Percentiles rank a stretch among this genome's conserved stretches.
Evolutionary conservation across 1,284 basidiomycete genomes (phyloP).

Genomic region (Thecaphora thlaspeos): DNA sequence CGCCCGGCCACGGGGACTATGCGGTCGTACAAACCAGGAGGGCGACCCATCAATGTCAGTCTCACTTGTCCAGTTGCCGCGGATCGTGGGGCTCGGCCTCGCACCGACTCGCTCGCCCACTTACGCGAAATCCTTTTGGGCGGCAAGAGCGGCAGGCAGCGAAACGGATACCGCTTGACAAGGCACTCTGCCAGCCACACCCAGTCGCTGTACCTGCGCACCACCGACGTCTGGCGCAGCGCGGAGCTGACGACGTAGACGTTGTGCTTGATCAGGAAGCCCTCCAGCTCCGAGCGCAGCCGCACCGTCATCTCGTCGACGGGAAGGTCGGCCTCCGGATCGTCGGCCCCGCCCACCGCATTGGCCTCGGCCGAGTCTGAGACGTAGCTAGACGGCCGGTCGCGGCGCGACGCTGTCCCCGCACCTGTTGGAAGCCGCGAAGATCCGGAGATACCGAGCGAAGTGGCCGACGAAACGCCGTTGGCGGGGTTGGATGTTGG

Average conservation of each 20-base stretch:
- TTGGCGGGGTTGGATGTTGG: too few relatives aligned
- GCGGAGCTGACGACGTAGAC: conserved; percentile 32
- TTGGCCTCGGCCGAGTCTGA: conserved; percentile 28
- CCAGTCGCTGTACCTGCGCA: conserved; percentile 43
- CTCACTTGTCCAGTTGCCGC: too few relatives aligned
- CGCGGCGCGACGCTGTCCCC: conserved; percentile 8
- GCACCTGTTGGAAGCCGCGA: too few relatives aligned
- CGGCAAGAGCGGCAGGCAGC: conserved; percentile 36
- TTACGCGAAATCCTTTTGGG: conserved; percentile 32
- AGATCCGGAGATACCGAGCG: not conserved
- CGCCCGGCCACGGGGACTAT: conserved; percentile 23
- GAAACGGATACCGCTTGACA: conserved; percentile 40
- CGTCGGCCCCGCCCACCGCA: conserved; percentile 16
- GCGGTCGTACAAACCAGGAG: not conserved
- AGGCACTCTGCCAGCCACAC: conserved; percentile 38
- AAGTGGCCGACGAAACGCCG: not conserved
- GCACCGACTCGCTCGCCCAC: too few relatives aligned
- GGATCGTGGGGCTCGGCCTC: too few relatives aligned
- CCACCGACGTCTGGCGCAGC: conserved; percentile 23
- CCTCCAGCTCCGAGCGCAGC: conserved; percentile 27
- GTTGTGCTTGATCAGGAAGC: conserved; percentile 40
- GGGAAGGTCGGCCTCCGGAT: conserved; percentile 24
- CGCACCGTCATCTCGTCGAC: conserved; percentile 27
- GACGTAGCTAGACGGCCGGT: conserved; percentile 33
- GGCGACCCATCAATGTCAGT: not conserved